Conservation (phyloP, 768 basidiomycete species). For the Lentinula aciculospora region DNA sequence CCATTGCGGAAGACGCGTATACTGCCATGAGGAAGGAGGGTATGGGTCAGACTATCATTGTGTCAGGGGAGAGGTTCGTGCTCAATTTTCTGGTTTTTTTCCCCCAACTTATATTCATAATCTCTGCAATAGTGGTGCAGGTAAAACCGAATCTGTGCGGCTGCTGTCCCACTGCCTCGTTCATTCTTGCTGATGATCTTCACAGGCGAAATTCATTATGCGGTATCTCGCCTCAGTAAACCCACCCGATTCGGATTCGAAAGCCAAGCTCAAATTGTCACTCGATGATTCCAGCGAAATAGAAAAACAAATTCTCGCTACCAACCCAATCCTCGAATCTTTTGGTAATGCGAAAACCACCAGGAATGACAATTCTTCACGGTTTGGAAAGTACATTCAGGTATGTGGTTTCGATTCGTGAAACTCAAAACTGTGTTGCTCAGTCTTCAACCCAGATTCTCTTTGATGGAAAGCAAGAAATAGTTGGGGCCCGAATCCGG, state of each 20-base stretch:
- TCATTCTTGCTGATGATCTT: background rate
- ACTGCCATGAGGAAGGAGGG: slow-evolving; percentile 94
- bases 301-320: slow-evolving; percentile 94
- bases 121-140: slow-evolving; percentile 70
- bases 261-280: slow-evolving; percentile 64
- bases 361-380: slow-evolving; percentile 96
- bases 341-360: slow-evolving; percentile 99
- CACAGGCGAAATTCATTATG: slow-evolving; percentile 96
- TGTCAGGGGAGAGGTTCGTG: slow-evolving; percentile 90
- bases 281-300: slow-evolving; percentile 90
- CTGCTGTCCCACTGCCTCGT: background rate
- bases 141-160: slow-evolving; percentile 94
- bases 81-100: slow-evolving; percentile 8
- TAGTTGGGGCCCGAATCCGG: slow-evolving; percentile 97
- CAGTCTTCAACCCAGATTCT: slow-evolving; percentile 62
- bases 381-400: slow-evolving; percentile 99
- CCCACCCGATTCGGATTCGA: slow-evolving; percentile 55
- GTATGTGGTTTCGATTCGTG: slow-evolving; percentile 33
- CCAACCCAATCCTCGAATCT: slow-evolving; percentile 98
- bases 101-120: slow-evolving; percentile 6
- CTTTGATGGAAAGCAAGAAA: slow-evolving; percentile 93
- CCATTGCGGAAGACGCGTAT: slow-evolving; percentile 98
- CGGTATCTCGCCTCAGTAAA: slow-evolving; percentile 98
- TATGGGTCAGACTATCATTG: slow-evolving; percentile 97
- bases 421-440: slow-evolving; percentile 2